Percentiles rank a stretch among this genome's conserved stretches.
These are phyloP conservation scores for Nemania sp. DNA, from an alignment of 2,329 filamentous ascomycete genomes.

Conservation along the genomic window DNA sequence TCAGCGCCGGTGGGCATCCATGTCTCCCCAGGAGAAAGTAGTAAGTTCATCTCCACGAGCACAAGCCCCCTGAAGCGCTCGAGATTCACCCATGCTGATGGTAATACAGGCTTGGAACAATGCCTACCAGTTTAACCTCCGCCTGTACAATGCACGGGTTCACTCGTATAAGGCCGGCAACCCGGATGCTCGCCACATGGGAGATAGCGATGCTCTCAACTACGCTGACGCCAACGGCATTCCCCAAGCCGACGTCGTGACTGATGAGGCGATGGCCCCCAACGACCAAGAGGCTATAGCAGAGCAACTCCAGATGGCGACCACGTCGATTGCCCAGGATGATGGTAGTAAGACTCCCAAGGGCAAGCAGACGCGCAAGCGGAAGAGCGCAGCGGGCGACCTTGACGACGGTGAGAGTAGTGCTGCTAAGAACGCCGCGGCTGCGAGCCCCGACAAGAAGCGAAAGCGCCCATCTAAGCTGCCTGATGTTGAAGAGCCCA, in stretches of 20 bases:
- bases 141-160: conserved; percentile 66
- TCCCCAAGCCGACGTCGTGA: conserved; percentile 54
- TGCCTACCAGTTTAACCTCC: conserved; percentile 68
- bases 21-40: conserved; percentile 72
- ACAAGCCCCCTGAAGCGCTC: neutral
- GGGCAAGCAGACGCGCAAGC: conserved; percentile 57
- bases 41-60: conserved; percentile 43
- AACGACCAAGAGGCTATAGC: conserved; percentile 61
- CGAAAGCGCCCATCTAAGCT: conserved; percentile 62
- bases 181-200: conserved; percentile 61
- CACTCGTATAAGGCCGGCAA: conserved; percentile 67
- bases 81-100: no score
- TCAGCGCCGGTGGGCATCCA: conserved; percentile 80
- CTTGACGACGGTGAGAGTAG: conserved; percentile 48
- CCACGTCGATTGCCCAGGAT: conserved; percentile 40
- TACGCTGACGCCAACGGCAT: conserved; percentile 64
- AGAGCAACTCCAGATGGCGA: conserved; percentile 58
- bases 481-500: conserved; percentile 59
- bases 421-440: conserved; percentile 44
- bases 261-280: conserved; percentile 46
- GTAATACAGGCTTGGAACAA: conserved; percentile 61
- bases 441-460: conserved; percentile 65
- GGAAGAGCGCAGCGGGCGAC: conserved; percentile 56
- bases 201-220: conserved; percentile 60
- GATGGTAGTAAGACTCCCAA: conserved; percentile 61